phyloP scores from a whole-genome alignment of 805 yeast species.

The Sugiyamaella mastotermitis region DNA sequence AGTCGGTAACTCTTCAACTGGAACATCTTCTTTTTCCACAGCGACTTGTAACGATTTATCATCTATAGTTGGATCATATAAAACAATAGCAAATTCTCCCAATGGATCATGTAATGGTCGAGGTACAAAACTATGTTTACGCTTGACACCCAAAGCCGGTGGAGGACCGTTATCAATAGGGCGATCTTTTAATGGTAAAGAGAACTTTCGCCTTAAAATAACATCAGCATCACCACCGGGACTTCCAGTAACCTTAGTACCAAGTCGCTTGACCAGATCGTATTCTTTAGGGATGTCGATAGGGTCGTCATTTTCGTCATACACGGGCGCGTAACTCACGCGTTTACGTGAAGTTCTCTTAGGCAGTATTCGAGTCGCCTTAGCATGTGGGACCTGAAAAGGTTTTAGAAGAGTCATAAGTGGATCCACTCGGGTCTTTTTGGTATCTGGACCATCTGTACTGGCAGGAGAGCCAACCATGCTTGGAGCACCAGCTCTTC shows the following conservation, averaged over 20 bases:
- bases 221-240: constrained; percentile 3
- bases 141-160: constrained; percentile 79
- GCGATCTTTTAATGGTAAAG: constrained; percentile 15
- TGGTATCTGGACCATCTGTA: neutral
- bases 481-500: constrained; percentile 3
- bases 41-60: constrained; percentile 26
- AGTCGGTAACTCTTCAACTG: constrained; percentile 8
- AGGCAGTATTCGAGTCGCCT: neutral
- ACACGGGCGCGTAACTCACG: constrained; percentile 2
- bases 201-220: constrained; percentile 12
- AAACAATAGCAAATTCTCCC: constrained; percentile 86
- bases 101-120: constrained; percentile 92
- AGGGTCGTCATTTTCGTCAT: neutral
- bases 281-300: constrained; percentile 1
- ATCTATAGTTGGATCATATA: constrained; percentile 94
- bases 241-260: neutral
- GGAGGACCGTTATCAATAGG: constrained; percentile 39
- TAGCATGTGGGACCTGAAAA: constrained; percentile 11
- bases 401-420: constrained; percentile 13
- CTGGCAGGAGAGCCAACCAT: constrained; percentile 1
- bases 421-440: constrained; percentile 10
- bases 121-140: constrained; percentile 65
- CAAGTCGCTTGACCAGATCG: constrained; percentile 4
- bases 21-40: constrained; percentile 17
- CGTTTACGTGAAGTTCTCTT: constrained; percentile 1